Evolutionary conservation across 164 flowering plant genomes (phyloP).

Genomic region (Berberis vulgaris): DNA sequence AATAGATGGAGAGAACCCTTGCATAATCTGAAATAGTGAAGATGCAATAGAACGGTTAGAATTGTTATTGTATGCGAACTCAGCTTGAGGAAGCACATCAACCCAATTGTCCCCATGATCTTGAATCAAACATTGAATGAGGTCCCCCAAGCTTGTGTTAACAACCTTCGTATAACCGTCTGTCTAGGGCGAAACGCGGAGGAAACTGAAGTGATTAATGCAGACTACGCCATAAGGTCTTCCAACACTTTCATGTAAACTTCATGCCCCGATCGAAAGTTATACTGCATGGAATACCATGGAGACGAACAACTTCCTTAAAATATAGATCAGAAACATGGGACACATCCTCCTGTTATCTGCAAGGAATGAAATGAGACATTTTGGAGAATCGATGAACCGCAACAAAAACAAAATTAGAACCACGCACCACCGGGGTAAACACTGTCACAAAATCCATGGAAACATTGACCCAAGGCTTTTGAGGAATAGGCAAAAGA

Average conservation of each 20-base stretch:
- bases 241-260: background rate
- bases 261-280: background rate
- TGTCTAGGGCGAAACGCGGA: background rate
- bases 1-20: background rate
- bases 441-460: background rate
- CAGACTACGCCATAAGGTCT: background rate
- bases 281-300: background rate
- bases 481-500: background rate
- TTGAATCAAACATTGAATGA: background rate
- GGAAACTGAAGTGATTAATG: background rate
- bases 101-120: background rate
- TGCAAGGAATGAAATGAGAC: background rate
- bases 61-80: background rate
- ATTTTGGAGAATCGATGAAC: too few relatives aligned
- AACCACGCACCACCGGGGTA: background rate
- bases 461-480: background rate
- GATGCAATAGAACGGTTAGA: background rate
- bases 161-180: background rate
- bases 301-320: background rate
- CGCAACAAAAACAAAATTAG: background rate
- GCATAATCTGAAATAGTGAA: background rate
- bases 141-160: background rate
- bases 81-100: background rate
- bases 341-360: background rate
- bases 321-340: background rate